Evolutionary conservation across 1,284 basidiomycete species (phyloP).

Genomic region (Cutaneotrichosporon sp.): DNA sequence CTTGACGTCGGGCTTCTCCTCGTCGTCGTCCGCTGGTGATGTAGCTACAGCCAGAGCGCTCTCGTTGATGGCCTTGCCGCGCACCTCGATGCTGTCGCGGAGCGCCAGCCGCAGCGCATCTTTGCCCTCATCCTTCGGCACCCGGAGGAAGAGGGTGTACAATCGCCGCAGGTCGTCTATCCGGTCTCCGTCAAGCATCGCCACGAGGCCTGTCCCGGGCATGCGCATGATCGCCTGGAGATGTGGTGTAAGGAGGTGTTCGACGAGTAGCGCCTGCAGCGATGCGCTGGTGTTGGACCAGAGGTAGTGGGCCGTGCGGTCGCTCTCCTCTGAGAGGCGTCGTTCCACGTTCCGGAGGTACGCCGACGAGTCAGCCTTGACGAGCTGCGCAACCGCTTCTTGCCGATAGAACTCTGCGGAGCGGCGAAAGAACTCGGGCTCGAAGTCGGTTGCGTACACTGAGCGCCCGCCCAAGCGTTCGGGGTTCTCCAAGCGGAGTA

Average conservation of each 20-base stretch:
- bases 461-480: conserved; percentile 56
- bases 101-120: conserved; percentile 68
- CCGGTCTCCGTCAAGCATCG: conserved; percentile 83
- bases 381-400: conserved; percentile 73
- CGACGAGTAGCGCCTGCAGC: conserved; percentile 74
- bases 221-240: conserved; percentile 73
- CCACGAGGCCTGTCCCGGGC: conserved; percentile 80
- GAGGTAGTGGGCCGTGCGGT: conserved; percentile 86
- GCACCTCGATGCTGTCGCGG: conserved; percentile 70
- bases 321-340: conserved; percentile 81
- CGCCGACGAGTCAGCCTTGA: conserved; percentile 74
- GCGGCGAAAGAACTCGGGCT: conserved; percentile 76
- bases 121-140: conserved; percentile 65
- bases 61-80: conserved; percentile 81
- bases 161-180: conserved; percentile 75
- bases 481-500: conserved; percentile 57
- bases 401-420: conserved; percentile 76
- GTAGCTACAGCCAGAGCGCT: conserved; percentile 40
- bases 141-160: conserved; percentile 74
- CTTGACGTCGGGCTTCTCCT: conserved; percentile 50
- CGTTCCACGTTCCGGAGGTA: conserved; percentile 79
- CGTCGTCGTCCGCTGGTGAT: conserved; percentile 41
- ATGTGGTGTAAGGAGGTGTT: conserved; percentile 76
- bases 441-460: conserved; percentile 83
- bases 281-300: conserved; percentile 70